Conservation (phyloP, 1,284 basidiomycete species). For the Apiotrichum sp. region DNA sequence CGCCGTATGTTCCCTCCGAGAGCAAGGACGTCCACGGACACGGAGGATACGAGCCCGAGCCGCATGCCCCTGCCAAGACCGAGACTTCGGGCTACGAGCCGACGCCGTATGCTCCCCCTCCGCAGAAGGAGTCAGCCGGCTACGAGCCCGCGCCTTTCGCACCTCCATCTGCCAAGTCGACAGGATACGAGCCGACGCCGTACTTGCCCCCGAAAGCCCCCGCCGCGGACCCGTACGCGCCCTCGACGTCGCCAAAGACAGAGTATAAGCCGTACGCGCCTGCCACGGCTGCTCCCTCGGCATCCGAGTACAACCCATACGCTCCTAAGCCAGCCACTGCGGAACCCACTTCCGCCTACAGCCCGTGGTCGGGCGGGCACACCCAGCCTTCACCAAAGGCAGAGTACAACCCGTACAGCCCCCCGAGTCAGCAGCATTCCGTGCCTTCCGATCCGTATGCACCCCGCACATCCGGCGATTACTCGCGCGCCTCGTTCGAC, state of each 20-base stretch:
- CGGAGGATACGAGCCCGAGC: slow-evolving; percentile 2
- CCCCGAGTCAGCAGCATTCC: neutral
- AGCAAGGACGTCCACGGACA: no score
- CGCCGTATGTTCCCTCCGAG: neutral
- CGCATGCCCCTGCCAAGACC: neutral
- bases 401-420: neutral
- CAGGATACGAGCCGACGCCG: neutral
- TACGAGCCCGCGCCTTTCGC: neutral
- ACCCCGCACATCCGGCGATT: neutral
- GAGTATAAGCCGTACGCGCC: neutral
- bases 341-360: slow-evolving; percentile 1
- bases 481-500: neutral
- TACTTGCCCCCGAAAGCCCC: neutral
- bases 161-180: neutral
- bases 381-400: neutral
- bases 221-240: neutral
- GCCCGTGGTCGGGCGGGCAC: neutral
- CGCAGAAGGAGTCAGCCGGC: neutral
- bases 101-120: no score
- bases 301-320: neutral
- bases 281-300: neutral
- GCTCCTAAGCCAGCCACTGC: neutral
- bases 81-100: neutral
- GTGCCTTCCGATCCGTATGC: slow-evolving; percentile 1
- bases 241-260: neutral